Evolutionary conservation across 2,329 filamentous ascomycete species (phyloP).

Genomic region (Neophaeococcomyces mojaviensis): DNA sequence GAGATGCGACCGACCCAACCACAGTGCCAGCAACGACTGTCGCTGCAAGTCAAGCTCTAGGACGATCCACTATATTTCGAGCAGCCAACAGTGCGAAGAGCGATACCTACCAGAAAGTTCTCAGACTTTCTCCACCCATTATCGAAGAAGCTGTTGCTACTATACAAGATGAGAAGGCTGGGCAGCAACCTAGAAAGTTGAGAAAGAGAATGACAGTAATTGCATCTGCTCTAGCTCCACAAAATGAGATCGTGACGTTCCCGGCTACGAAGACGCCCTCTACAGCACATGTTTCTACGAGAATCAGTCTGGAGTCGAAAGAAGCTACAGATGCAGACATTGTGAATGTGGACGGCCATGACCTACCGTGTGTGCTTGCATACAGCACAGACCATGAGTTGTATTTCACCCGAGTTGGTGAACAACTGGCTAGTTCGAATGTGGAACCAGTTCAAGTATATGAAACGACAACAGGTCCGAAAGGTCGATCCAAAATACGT

Average conservation of each 20-base stretch:
- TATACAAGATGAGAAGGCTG: conserved; percentile 25
- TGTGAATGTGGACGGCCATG: conserved; percentile 8
- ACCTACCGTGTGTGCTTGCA: conserved; percentile 56
- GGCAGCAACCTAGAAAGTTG: conserved; percentile 3
- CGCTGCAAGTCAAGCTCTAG: conserved; percentile 23
- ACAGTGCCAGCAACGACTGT: conserved; percentile 13
- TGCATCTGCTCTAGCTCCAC: conserved; percentile 67
- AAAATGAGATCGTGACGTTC: conserved; percentile 75
- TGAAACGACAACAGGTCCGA: conserved; percentile 19
- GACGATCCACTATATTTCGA: conserved; percentile 28
- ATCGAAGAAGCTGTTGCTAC: conserved; percentile 36
- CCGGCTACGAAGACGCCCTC: conserved; percentile 42
- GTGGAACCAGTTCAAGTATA: conserved; percentile 16
- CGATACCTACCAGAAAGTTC: conserved; percentile 54
- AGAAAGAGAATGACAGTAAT: conserved; percentile 60
- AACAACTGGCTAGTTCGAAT: conserved; percentile 40
- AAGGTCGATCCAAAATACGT: conserved; percentile 40
- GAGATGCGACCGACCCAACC: conserved; percentile 17
- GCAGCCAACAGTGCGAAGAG: conserved; percentile 36
- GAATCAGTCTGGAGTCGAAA: conserved; percentile 44
- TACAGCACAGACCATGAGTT: conserved; percentile 75
- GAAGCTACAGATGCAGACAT: conserved; percentile 38
- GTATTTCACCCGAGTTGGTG: conserved; percentile 55
- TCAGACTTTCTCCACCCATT: conserved; percentile 50
- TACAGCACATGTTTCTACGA: conserved; percentile 49